These are phyloP conservation scores for Globisporangium abappressorium DNA, from an alignment of 352 stramenopile genomes.

Conservation along the genomic window DNA sequence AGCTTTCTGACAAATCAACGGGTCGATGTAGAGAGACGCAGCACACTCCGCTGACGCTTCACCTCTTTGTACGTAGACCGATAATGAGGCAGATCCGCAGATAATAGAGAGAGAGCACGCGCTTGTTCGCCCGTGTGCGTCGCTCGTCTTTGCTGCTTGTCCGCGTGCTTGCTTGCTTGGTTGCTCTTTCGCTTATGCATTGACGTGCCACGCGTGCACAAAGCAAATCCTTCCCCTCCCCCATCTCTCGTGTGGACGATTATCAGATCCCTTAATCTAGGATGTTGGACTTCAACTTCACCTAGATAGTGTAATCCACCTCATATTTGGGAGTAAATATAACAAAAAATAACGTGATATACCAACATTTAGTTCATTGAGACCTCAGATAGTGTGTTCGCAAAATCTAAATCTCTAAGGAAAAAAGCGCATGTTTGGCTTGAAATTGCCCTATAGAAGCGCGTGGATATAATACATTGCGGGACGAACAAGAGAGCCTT, in stretches of 20 bases:
- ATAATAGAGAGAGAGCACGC: neutral
- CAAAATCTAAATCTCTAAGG: neutral
- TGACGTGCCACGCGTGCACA: slow-evolving; percentile 1
- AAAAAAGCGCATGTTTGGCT: neutral
- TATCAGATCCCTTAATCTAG: slow-evolving; percentile 10
- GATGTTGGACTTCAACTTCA: slow-evolving; percentile 9
- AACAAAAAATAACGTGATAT: too few relatives aligned
- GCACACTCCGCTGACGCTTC: neutral
- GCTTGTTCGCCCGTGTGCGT: neutral
- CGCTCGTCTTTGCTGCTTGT: neutral
- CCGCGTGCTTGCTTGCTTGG: neutral
- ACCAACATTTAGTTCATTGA: neutral
- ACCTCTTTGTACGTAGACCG: neutral
- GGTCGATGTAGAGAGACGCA: neutral
- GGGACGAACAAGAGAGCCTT: neutral
- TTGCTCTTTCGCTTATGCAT: neutral
- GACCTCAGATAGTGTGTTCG: neutral
- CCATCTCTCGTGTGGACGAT: slow-evolving; percentile 1
- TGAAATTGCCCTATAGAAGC: neutral
- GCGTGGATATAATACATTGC: neutral
- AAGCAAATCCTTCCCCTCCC: neutral
- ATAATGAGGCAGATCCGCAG: neutral
- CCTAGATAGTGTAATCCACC: neutral
- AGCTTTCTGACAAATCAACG: neutral
- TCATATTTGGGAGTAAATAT: too few relatives aligned